These are phyloP conservation scores for Rostrohypoxylon terebratum DNA, from an alignment of 495 filamentous ascomycete species.

Conservation along the genomic window DNA sequence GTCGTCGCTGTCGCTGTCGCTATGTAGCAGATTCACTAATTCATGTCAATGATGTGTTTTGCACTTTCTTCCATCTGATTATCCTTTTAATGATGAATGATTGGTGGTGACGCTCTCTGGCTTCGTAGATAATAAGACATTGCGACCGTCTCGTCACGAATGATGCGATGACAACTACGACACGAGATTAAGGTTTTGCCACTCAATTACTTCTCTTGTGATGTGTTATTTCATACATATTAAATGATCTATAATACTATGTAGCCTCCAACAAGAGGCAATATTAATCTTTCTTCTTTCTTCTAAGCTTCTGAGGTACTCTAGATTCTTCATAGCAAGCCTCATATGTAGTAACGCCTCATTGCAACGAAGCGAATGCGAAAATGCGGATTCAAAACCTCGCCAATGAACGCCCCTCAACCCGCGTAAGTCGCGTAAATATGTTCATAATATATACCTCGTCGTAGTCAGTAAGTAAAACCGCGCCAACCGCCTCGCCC, in stretches of 20 bases:
- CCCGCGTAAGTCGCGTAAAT: background rate
- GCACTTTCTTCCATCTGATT: background rate
- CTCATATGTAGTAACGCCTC: background rate
- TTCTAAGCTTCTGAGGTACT: background rate
- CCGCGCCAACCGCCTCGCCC: background rate
- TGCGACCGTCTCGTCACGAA: background rate
- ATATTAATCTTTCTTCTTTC: background rate
- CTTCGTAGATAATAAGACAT: background rate
- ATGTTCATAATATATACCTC: constrained; percentile 22
- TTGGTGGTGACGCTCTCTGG: background rate
- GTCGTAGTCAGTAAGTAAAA: background rate
- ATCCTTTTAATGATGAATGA: background rate
- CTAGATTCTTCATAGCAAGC: background rate
- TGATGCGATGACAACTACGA: background rate
- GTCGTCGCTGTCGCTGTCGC: too few relatives aligned
- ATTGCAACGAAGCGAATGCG: constrained; percentile 4
- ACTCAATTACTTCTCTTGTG: background rate
- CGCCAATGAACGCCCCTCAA: constrained; percentile 16
- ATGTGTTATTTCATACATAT: background rate
- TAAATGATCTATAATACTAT: background rate
- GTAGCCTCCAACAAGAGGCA: background rate
- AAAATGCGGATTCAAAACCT: constrained; percentile 10
- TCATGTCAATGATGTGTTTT: background rate
- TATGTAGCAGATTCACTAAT: background rate
- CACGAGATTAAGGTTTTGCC: background rate